These are phyloP conservation scores for Teratosphaeria zuluensis DNA, from an alignment of 2,329 filamentous ascomycete genomes.

Conservation along the genomic window DNA sequence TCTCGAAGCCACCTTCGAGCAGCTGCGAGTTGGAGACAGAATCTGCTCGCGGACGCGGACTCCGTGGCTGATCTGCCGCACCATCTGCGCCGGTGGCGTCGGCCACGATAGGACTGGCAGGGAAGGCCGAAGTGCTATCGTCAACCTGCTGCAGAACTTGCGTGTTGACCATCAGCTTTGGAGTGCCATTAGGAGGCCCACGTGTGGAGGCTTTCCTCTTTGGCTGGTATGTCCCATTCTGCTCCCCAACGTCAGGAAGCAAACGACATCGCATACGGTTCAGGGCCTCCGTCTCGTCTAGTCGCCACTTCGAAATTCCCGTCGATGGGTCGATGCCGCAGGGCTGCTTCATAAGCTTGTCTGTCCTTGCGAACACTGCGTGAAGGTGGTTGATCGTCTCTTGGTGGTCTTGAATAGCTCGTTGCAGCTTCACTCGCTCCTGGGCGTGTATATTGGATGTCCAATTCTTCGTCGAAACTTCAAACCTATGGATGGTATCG, in stretches of 20 bases:
- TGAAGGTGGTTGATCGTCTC: slow-evolving; percentile 74
- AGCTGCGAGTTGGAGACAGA: slow-evolving; percentile 32
- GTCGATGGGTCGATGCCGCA: slow-evolving; percentile 69
- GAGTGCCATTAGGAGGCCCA: slow-evolving; percentile 27
- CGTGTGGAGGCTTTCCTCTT: slow-evolving; percentile 61
- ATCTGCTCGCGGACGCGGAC: slow-evolving; percentile 29
- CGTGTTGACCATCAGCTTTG: slow-evolving; percentile 21
- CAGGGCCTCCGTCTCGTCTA: slow-evolving; percentile 89
- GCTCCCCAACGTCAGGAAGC: slow-evolving; percentile 62
- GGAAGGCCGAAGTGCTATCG: slow-evolving; percentile 12
- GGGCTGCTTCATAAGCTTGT: slow-evolving; percentile 65
- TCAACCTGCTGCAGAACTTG: slow-evolving; percentile 13
- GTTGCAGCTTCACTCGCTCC: slow-evolving; percentile 84
- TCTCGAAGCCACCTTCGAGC: slow-evolving; percentile 85
- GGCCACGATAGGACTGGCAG: slow-evolving; percentile 7
- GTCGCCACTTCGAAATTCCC: slow-evolving; percentile 64
- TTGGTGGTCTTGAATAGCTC: slow-evolving; percentile 82
- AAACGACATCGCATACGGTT: slow-evolving; percentile 89
- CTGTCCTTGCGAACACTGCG: slow-evolving; percentile 67
- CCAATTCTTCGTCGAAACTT: slow-evolving; percentile 81
- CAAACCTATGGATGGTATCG: slow-evolving; percentile 68
- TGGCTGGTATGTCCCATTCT: slow-evolving; percentile 69
- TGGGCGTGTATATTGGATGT: slow-evolving; percentile 90
- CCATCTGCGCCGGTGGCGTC: slow-evolving; percentile 5
- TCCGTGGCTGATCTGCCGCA: slow-evolving; percentile 12